Evolutionary conservation across 139 green algal genomes (phyloP), one percentile per base, ranked within the genome.

Genomic region (Chlorella sp.): DNA sequence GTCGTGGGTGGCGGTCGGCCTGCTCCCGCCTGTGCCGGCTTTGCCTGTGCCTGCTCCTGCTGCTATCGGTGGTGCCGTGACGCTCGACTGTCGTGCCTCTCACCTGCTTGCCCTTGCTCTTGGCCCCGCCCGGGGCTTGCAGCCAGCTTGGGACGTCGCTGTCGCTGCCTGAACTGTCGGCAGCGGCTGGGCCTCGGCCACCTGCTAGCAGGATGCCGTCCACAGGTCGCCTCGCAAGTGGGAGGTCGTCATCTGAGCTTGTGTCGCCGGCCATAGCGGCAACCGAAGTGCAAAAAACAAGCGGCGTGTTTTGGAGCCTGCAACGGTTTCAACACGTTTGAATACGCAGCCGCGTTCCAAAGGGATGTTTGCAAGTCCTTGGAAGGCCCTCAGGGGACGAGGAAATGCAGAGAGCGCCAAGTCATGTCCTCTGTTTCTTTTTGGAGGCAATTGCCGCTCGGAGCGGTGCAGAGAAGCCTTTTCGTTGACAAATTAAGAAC

Each of bases 201-300:
- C 30, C 57, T 22, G 26, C 84, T 68, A 88, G 40, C 39, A 88
- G 28, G 16, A 88, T 86, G 36, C 82, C 84, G 28, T 32, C 84
- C 9, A 64, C 30, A 19, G 75, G 40, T 2, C 89, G 83, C 60
- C 87, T 75, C 77, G 76, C 88, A 32, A 92, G 64, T 2, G 90
- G 90, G 34, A 91, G n/a, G 11, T 92, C 90, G 32, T 92, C 90
- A 39, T 90, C 90, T 66, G 86, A 91, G 40, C 69, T 88, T 53
- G 37, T 84, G 83, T 83, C 60, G 71, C 14, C 48, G 48, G 48
- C 85, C 71, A 89, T 83, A 57, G 48, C 64, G 64, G 64, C 64
- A 28, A 71, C 11, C 24, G 64, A 71, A 30, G 11, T 71, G 21
- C 64, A 2, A 71, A 26, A 71, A 2, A 2, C 2, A 28, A 14